phyloP scores from a whole-genome alignment of 257 asterid genomes.

The Nicotiana noctiflora region DNA sequence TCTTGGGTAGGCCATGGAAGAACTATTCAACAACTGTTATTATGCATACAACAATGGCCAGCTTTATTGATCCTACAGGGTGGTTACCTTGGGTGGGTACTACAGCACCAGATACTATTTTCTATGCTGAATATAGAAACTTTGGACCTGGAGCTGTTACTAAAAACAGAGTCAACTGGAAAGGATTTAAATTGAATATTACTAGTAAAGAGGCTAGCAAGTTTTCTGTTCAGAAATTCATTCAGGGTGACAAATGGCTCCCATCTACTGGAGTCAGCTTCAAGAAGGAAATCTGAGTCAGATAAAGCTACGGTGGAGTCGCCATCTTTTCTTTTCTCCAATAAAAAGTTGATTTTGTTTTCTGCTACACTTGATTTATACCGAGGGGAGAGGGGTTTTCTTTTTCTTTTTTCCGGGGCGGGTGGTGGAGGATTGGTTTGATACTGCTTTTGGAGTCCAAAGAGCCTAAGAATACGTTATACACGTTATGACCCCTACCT shows the following conservation, averaged over 20 bases:
- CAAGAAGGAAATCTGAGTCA: slow-evolving; percentile 9
- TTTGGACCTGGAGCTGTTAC: slow-evolving; percentile 21
- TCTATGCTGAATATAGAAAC: slow-evolving; percentile 24
- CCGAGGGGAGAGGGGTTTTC: no score
- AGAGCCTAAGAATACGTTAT: neutral
- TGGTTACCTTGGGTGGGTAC: slow-evolving; percentile 28
- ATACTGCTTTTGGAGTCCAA: neutral
- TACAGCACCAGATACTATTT: slow-evolving; percentile 24
- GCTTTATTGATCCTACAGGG: slow-evolving; percentile 30
- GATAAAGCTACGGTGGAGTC: neutral
- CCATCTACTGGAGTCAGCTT: slow-evolving; percentile 12
- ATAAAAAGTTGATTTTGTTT: neutral
- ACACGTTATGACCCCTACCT: neutral
- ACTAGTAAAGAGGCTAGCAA: slow-evolving; percentile 2
- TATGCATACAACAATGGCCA: neutral
- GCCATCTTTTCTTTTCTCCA: neutral
- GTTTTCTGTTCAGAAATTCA: slow-evolving; percentile 17
- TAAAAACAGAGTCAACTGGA: slow-evolving; percentile 23
- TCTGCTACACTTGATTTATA: neutral
- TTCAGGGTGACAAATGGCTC: slow-evolving; percentile 30
- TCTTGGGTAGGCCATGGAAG: slow-evolving; percentile 39
- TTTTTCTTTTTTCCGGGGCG: no score
- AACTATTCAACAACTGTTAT: slow-evolving; percentile 24
- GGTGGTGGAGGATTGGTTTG: neutral
- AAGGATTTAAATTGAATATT: slow-evolving; percentile 19